Evolutionary conservation across 805 yeast species (phyloP).

Genomic region (Ogataea philodendri): DNA sequence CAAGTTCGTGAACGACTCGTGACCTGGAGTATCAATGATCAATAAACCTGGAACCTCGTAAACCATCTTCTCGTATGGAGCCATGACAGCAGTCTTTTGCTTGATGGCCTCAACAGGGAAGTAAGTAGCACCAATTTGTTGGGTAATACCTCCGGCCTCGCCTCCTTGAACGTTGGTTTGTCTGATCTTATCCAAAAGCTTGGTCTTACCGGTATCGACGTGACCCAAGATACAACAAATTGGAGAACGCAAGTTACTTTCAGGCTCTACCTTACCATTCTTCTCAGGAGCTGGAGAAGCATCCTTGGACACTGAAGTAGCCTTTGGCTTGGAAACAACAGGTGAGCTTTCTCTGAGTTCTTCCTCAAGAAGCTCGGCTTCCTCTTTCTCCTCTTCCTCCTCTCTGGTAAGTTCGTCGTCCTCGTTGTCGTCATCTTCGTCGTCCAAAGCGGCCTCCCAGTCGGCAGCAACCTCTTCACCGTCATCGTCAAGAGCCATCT

Average conservation of each 20-base stretch:
- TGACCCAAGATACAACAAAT: constrained; percentile 99
- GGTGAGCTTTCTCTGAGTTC: no score
- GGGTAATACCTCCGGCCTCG: constrained; percentile 99
- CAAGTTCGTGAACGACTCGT: constrained; percentile 96
- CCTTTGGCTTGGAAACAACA: no score
- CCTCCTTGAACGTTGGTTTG: constrained; percentile 99
- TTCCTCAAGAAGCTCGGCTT: constrained; percentile 25
- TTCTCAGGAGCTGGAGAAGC: constrained; percentile 15
- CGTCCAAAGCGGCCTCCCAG: constrained; percentile 46
- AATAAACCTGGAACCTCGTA: constrained; percentile 97
- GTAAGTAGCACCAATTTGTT: constrained; percentile 99
- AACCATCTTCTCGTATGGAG: constrained; percentile 74
- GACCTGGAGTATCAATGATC: constrained; percentile 98
- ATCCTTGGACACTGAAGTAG: no score
- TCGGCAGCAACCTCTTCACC: constrained; percentile 51
- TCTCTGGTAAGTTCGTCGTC: constrained; percentile 32
- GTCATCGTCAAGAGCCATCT: constrained; percentile 57
- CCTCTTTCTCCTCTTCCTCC: constrained; percentile 28
- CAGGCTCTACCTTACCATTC: constrained; percentile 22
- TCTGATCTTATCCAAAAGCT: constrained; percentile 92
- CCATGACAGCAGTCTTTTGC: constrained; percentile 89
- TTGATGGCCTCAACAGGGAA: constrained; percentile 95
- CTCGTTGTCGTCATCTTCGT: constrained; percentile 34
- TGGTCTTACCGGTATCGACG: constrained; percentile 99
- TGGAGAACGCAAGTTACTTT: constrained; percentile 84